These are phyloP conservation scores for Pythium utonaiense DNA, from an alignment of 352 stramenopile species.

Conservation along the genomic window DNA sequence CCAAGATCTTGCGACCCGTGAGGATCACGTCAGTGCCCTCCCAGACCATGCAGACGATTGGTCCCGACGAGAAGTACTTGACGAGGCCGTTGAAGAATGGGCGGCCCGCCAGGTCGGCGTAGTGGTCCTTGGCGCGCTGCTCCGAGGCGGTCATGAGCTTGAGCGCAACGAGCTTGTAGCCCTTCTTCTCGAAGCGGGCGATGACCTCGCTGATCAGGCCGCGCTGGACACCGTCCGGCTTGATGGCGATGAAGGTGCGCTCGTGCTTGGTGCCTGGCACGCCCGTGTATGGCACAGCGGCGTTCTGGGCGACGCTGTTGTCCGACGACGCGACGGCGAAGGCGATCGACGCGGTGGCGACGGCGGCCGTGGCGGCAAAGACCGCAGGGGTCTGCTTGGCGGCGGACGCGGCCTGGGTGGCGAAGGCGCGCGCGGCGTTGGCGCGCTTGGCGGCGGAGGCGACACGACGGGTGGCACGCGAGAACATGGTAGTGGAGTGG, in stretches of 20 bases:
- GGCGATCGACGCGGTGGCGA: conserved; percentile 44
- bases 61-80: conserved; percentile 91
- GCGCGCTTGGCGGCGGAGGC: conserved; percentile 56
- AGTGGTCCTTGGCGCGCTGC: conserved; percentile 90
- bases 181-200: conserved; percentile 94
- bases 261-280: conserved; percentile 91
- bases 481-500: conserved; percentile 44
- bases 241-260: conserved; percentile 94
- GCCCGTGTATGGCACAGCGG: conserved; percentile 56
- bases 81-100: conserved; percentile 91
- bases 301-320: conserved; percentile 35
- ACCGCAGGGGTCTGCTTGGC: conserved; percentile 33
- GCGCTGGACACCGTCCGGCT: conserved; percentile 93
- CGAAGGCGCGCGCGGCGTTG: conserved; percentile 49
- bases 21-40: conserved; percentile 93
- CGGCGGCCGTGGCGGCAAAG: conserved; percentile 34
- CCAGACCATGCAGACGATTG: conserved; percentile 95
- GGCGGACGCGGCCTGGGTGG: conserved; percentile 38
- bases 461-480: conserved; percentile 60
- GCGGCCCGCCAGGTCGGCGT: conserved; percentile 91
- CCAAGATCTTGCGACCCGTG: conserved; percentile 93
- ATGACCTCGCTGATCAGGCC: conserved; percentile 94
- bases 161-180: conserved; percentile 93
- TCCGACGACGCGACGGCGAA: conserved; percentile 42
- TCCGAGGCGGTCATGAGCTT: conserved; percentile 93